phyloP scores from a whole-genome alignment of 2,329 filamentous ascomycete species.

The Calonectria crousiana region DNA sequence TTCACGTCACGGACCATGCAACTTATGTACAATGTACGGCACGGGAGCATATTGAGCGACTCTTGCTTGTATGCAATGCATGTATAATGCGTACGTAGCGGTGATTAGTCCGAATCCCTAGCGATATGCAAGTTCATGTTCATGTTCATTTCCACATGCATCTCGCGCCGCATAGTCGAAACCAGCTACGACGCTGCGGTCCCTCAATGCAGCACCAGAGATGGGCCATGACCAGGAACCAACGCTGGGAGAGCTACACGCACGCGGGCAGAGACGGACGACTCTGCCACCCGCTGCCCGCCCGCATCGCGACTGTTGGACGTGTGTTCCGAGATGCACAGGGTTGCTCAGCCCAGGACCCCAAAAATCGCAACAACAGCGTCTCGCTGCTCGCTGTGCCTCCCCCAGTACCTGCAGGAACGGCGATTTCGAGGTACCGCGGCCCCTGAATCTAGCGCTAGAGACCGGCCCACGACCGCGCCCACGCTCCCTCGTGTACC shows the following conservation, averaged over 20 bases:
- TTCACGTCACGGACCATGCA: constrained; percentile 4
- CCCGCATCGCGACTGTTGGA: not conserved
- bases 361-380: constrained; percentile 8
- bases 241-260: not conserved
- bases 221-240: not conserved
- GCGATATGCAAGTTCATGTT: constrained; percentile 12
- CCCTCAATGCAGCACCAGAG: not conserved
- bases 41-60: constrained; percentile 12
- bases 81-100: constrained; percentile 5
- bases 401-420: constrained; percentile 47
- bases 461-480: constrained; percentile 23
- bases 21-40: constrained; percentile 1
- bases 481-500: constrained; percentile 28
- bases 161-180: not conserved
- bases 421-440: constrained; percentile 39
- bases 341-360: not conserved
- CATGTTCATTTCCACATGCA: constrained; percentile 12
- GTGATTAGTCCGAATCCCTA: not conserved
- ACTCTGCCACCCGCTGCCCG: not conserved
- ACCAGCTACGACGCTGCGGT: constrained; percentile 7
- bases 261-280: not conserved
- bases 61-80: constrained; percentile 10
- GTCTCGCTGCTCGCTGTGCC: not conserved
- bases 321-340: not conserved
- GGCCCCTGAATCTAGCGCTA: constrained; percentile 36